Evolutionary conservation across 176 grass and related monocot genomes (phyloP).

Genomic region (Chrysopogon serrulatus): DNA sequence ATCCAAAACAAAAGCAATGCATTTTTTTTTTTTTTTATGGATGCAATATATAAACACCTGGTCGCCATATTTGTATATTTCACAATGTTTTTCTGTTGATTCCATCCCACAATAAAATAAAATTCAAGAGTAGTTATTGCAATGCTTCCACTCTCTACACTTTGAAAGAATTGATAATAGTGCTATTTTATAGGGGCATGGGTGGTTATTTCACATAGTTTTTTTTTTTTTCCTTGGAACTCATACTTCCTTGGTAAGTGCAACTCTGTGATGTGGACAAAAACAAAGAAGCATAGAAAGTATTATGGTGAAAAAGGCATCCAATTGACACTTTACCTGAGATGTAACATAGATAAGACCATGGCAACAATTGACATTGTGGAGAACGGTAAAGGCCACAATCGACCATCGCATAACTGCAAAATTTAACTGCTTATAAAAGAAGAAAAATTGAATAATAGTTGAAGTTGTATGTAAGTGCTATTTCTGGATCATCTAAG

Average conservation of each 20-base stretch:
- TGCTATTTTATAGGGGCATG: neutral
- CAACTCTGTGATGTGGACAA: neutral
- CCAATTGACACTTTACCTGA: conserved; percentile 46
- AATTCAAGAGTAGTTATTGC: neutral
- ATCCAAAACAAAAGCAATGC: neutral
- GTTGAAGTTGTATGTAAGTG: conserved; percentile 5
- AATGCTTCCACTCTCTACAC: neutral
- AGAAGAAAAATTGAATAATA: conserved; percentile 16
- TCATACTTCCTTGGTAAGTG: neutral
- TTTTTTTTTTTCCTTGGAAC: neutral
- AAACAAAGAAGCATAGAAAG: neutral
- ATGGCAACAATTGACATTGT: conserved; percentile 94
- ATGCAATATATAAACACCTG: neutral
- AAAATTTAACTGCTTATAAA: conserved; percentile 36
- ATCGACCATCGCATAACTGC: conserved; percentile 90
- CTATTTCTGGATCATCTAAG: neutral
- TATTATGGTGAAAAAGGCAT: neutral
- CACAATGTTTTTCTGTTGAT: neutral
- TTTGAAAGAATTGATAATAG: neutral
- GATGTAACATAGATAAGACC: conserved; percentile 94
- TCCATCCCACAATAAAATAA: neutral
- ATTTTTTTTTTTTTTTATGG: neutral
- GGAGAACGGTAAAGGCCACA: conserved; percentile 86
- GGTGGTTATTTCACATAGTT: neutral
- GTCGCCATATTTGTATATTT: neutral